These are phyloP conservation scores for Pseudocercospora cruenta DNA, from an alignment of 2,329 filamentous ascomycete genomes.

Conservation along the genomic window DNA sequence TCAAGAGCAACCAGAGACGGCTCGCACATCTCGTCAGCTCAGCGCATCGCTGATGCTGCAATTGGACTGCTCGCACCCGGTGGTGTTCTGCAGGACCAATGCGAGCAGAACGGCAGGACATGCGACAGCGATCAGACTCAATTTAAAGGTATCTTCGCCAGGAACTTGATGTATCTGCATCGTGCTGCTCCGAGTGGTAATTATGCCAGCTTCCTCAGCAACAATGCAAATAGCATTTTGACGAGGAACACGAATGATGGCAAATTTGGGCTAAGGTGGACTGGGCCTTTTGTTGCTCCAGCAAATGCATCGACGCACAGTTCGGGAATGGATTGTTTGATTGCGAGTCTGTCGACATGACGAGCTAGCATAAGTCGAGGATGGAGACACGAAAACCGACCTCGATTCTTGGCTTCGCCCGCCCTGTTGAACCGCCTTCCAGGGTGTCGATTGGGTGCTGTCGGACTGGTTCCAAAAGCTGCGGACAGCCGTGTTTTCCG, in stretches of 20 bases:
- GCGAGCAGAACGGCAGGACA: conserved; percentile 26
- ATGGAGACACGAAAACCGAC: too few relatives aligned
- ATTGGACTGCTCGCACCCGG: conserved; percentile 39
- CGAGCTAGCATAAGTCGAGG: background rate
- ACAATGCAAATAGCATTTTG: conserved; percentile 70
- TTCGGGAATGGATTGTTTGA: conserved; percentile 34
- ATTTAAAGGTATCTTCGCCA: conserved; percentile 73
- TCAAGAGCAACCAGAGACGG: conserved; percentile 39
- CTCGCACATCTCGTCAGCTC: conserved; percentile 42
- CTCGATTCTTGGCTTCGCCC: too few relatives aligned
- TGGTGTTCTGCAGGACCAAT: conserved; percentile 45
- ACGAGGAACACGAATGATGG: conserved; percentile 56
- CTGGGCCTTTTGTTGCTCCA: conserved; percentile 56
- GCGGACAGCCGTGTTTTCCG: too few relatives aligned
- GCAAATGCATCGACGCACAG: conserved; percentile 35
- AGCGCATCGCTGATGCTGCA: conserved; percentile 44
- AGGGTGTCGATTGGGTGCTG: too few relatives aligned
- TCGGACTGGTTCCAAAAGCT: too few relatives aligned
- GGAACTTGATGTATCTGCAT: conserved; percentile 65
- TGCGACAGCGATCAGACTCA: conserved; percentile 54
- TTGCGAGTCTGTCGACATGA: conserved; percentile 25
- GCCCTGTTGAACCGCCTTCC: too few relatives aligned
- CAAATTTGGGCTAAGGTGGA: conserved; percentile 65
- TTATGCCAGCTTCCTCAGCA: conserved; percentile 58
- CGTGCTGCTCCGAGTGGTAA: conserved; percentile 51